Conservation (phyloP, 805 yeast genomes). For the Yamadazyma kitorensis region DNA sequence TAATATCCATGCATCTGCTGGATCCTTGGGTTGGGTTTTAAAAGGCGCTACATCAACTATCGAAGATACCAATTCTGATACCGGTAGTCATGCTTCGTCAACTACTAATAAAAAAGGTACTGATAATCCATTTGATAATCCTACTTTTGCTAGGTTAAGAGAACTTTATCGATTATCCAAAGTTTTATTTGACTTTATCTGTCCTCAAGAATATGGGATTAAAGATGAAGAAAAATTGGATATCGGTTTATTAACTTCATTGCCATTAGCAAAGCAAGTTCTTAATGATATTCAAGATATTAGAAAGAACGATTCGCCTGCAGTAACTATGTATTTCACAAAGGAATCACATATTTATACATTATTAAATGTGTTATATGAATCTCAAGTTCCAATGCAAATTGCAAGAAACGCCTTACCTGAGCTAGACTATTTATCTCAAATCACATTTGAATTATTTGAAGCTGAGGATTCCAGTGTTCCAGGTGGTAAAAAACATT, state of each 20-base stretch:
- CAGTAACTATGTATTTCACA: conserved; percentile 86
- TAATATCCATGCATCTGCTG: conserved; percentile 44
- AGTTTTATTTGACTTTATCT: conserved; percentile 92
- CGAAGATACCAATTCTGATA: conserved; percentile 14
- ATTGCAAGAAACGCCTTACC: conserved; percentile 94
- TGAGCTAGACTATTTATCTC: conserved; percentile 92
- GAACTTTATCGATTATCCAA: conserved; percentile 89
- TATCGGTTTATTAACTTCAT: conserved; percentile 89
- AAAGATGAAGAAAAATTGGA: conserved; percentile 93
- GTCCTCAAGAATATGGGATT: conserved; percentile 98
- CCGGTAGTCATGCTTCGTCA: conserved; percentile 4
- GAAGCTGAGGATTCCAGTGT: conserved; percentile 66
- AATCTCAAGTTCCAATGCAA: conserved; percentile 91
- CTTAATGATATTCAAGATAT: conserved; percentile 76
- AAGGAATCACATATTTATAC: conserved; percentile 98
- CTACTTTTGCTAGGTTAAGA: conserved; percentile 73
- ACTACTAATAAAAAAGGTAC: conserved; percentile 9
- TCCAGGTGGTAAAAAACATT: conserved; percentile 74
- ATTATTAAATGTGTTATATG: conserved; percentile 83
- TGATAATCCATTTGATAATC: conserved; percentile 63
- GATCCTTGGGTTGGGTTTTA: conserved; percentile 74
- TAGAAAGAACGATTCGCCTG: conserved; percentile 76
- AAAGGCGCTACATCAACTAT: conserved; percentile 33
- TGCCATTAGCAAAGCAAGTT: conserved; percentile 90
- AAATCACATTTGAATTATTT: conserved; percentile 88